Conservation (phyloP, 2,329 filamentous ascomycete genomes). For the Penicillium vulpinum region DNA sequence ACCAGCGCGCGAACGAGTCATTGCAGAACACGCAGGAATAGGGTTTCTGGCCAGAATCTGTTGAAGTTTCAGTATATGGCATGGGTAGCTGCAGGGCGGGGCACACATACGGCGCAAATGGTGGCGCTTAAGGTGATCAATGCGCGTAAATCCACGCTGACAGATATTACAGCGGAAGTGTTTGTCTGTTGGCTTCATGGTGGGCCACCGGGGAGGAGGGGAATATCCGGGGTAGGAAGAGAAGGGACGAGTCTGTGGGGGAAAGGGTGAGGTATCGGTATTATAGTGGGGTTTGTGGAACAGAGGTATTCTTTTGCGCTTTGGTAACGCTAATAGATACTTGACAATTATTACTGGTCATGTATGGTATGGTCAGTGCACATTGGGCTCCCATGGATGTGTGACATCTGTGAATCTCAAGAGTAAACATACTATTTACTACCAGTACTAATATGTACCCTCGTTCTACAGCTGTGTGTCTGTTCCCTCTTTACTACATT, state of each 20-base stretch:
- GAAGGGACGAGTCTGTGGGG: conserved; percentile 3
- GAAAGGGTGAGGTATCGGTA: conserved; percentile 10
- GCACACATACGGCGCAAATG: conserved; percentile 47
- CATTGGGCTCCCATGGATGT: no score
- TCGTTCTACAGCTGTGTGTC: no score
- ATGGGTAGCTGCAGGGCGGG: conserved; percentile 6
- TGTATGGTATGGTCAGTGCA: conserved; percentile 7
- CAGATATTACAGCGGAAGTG: conserved; percentile 48
- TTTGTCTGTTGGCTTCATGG: conserved; percentile 43
- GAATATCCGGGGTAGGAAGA: conserved; percentile 24
- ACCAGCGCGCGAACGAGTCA: conserved; percentile 49
- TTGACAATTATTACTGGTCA: neutral
- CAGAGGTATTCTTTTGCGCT: neutral
- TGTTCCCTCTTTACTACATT: neutral
- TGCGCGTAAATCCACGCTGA: conserved; percentile 48
- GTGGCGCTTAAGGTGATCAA: conserved; percentile 51
- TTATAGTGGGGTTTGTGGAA: neutral
- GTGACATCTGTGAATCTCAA: no score
- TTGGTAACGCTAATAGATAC: neutral
- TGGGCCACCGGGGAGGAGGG: conserved; percentile 32
- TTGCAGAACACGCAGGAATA: conserved; percentile 50
- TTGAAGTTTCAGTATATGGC: conserved; percentile 12
- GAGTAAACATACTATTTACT: neutral
- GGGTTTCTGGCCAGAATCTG: conserved; percentile 51
- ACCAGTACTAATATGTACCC: no score